Percentiles rank a stretch among this genome's conserved stretches.
phyloP scores from a whole-genome alignment of 192 early-diverging fungal genomes.

The Phlyctochytrium planicorne region DNA sequence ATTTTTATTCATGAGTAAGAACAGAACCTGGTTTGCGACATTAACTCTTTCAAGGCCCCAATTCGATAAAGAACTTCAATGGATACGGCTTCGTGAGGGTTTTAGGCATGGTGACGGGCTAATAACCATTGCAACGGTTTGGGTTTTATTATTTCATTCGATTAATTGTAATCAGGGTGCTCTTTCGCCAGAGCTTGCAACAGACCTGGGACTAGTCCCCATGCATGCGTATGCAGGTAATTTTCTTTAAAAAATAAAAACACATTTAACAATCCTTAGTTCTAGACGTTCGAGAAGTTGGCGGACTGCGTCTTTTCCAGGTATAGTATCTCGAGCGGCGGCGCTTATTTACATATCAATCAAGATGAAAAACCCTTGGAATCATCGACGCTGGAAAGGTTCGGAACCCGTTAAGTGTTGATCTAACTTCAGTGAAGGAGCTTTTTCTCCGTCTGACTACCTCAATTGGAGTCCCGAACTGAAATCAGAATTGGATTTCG shows the following conservation, averaged over 20 bases:
- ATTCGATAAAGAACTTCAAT: conserved; percentile 68
- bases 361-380: conserved; percentile 86
- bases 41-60: conserved; percentile 21
- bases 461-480: conserved; percentile 69
- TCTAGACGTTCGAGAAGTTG: conserved; percentile 59
- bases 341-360: not conserved
- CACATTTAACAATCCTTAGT: conserved; percentile 11
- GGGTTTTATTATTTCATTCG: not conserved
- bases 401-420: conserved; percentile 25
- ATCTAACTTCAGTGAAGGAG: conserved; percentile 23
- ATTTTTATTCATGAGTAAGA: conserved; percentile 79
- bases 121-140: conserved; percentile 80
- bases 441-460: conserved; percentile 31
- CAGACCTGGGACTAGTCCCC: conserved; percentile 72
- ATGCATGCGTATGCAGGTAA: conserved; percentile 87
- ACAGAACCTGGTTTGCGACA: not conserved
- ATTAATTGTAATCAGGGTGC: conserved; percentile 44
- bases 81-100: conserved; percentile 70
- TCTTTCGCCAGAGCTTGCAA: conserved; percentile 63
- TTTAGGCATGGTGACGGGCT: conserved; percentile 69
- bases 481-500: conserved; percentile 66
- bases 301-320: conserved; percentile 67
- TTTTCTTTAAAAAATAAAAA: conserved; percentile 4
- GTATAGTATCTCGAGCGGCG: no score
- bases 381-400: conserved; percentile 83